Conservation (phyloP, 148 eudicot species). For the Nepenthes gracilis region DNA sequence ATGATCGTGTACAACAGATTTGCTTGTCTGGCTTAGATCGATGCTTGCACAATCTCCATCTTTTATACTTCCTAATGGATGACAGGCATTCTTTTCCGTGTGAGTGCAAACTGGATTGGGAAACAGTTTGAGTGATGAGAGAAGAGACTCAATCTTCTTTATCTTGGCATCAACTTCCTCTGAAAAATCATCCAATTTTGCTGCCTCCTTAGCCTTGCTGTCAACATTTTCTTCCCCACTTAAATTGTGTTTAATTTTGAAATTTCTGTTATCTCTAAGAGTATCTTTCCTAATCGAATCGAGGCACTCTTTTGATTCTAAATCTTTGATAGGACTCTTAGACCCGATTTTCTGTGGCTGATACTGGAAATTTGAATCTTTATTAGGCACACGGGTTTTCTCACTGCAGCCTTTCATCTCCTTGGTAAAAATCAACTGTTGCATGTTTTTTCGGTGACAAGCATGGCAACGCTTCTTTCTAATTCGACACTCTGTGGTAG, state of each 20-base stretch:
- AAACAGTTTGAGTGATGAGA: not conserved
- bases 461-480: not conserved
- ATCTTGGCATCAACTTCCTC: not conserved
- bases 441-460: not conserved
- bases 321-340: not conserved
- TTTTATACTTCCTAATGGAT: not conserved
- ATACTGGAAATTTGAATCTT: not conserved
- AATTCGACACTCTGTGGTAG: no score
- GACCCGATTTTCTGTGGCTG: not conserved
- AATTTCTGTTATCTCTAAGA: not conserved
- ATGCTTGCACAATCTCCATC: not conserved
- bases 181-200: not conserved
- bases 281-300: not conserved
- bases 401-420: not conserved
- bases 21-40: slow-evolving; percentile 1
- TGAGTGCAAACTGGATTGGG: not conserved
- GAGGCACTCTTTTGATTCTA: not conserved
- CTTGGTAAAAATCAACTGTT: not conserved
- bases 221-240: not conserved
- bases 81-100: not conserved
- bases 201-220: not conserved
- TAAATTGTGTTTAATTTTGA: not conserved
- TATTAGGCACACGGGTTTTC: not conserved
- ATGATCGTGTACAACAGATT: not conserved
- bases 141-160: not conserved